Evolutionary conservation across 495 filamentous ascomycete species (phyloP), one percentile per base, ranked within the genome.

Genomic region (Astrothelium macrocarpum): DNA sequence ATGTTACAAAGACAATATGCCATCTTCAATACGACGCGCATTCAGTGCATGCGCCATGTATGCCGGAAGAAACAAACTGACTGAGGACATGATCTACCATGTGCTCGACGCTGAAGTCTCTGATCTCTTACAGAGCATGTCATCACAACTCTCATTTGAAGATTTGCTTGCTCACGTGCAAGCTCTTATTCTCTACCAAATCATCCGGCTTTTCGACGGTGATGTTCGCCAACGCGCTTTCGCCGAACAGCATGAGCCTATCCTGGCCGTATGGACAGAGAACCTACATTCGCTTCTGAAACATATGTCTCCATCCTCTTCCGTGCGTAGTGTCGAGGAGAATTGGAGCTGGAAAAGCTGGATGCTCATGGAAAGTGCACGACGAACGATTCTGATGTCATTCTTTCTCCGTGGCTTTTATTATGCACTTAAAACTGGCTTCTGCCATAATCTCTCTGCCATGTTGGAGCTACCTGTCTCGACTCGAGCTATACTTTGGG

Each of bases 131-230:
- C 28, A 29, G n/a, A 14, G 16, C 12, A 14, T 12, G 16, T 14
- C 58, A 12, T 59, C 61, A 11, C 43, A 3, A 23, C 67, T 62
- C 66, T 60, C 66, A 26, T 66, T 63, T 11, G 59, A 65, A 26
- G 69, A 71, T 32, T 60, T 65, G 36, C 73, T 84, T 2, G 73
- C 78, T 1, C 66, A 75, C 1, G 71, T 78, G 0, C 80, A 83
- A 64, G 76, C 79, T 0, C 69, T 84, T 32, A 66, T 81, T 12
- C 67, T 79, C 3, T 82, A 79, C 67, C 80, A 82, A 62, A 76
- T 84, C 56, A 81, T 85, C 64, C 75, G 79, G 12, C 73, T 87
- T 20, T 84, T 84, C 65, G 82, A 85, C 66, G 81, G 79, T 31
- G 79, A 84, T 67, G 77, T 84, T 58, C 75, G 78, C 34, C 75